phyloP scores from a whole-genome alignment of 140 eudicot species.

The Ambrosia hybrid region DNA sequence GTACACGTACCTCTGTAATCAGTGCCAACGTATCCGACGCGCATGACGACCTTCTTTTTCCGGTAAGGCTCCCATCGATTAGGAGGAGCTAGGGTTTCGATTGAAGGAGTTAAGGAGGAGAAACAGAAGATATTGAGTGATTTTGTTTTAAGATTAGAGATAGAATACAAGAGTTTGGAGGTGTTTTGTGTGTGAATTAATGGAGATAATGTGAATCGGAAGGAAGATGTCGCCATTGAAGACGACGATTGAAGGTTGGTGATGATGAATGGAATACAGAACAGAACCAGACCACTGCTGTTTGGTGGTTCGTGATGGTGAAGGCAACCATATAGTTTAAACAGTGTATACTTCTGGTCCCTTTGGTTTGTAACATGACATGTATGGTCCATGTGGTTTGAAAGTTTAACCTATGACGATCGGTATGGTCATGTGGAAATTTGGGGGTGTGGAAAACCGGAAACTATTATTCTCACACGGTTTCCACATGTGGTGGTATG shows the following conservation, averaged over 20 bases:
- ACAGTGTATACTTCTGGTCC: conserved; percentile 10
- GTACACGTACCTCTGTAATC: conserved; percentile 67
- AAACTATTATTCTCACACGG: no score
- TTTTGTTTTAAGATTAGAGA: conserved; percentile 27
- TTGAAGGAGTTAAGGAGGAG: conserved; percentile 34
- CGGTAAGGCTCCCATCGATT: conserved; percentile 69
- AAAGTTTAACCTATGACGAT: neutral
- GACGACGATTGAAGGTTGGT: conserved; percentile 13
- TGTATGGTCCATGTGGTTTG: neutral
- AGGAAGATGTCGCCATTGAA: conserved; percentile 45
- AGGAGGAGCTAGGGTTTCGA: conserved; percentile 38
- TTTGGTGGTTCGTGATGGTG: neutral
- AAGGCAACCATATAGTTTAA: neutral
- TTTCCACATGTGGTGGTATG: no score
- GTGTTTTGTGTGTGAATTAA: conserved; percentile 33
- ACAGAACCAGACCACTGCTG: conserved; percentile 15
- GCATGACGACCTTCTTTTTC: conserved; percentile 96
- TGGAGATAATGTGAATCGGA: conserved; percentile 43
- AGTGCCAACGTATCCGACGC: conserved; percentile 94
- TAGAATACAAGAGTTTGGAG: conserved; percentile 29
- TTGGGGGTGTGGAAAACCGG: no score
- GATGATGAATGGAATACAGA: no score
- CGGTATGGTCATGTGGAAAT: no score
- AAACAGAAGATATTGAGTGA: conserved; percentile 32
- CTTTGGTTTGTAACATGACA: neutral